Percentiles rank a stretch among this genome's conserved stretches.
Evolutionary conservation across 805 yeast species (phyloP).

Genomic region (Wickerhamiella kurtzmanii): DNA sequence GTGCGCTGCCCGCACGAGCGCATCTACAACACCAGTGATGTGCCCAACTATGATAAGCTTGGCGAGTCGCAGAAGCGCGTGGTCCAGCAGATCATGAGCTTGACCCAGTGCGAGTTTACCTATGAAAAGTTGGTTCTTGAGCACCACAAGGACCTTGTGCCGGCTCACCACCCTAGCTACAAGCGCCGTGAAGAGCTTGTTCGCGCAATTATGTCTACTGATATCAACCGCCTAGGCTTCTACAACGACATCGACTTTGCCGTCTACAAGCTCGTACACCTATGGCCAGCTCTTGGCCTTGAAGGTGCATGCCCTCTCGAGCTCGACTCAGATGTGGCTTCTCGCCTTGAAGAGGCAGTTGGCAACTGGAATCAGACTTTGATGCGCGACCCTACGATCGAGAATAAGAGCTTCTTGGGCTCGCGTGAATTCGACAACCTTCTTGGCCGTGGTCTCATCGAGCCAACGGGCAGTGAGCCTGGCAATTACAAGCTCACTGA

Average conservation of each 20-base stretch:
- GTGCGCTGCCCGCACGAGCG: slow-evolving; percentile 82
- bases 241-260: slow-evolving; percentile 19
- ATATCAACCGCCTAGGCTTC: slow-evolving; percentile 16
- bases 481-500: slow-evolving; percentile 35
- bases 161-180: slow-evolving; percentile 66
- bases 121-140: slow-evolving; percentile 73
- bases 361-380: slow-evolving; percentile 56
- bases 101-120: slow-evolving; percentile 80
- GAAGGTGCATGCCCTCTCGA: slow-evolving; percentile 40
- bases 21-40: slow-evolving; percentile 62
- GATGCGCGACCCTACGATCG: slow-evolving; percentile 66
- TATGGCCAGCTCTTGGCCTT: slow-evolving; percentile 14
- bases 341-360: slow-evolving; percentile 42
- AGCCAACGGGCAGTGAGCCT: slow-evolving; percentile 35
- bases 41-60: slow-evolving; percentile 54
- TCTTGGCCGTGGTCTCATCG: slow-evolving; percentile 53
- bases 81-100: slow-evolving; percentile 70
- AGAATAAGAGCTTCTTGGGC: slow-evolving; percentile 92
- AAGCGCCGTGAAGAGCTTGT: slow-evolving; percentile 35
- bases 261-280: slow-evolving; percentile 13
- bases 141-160: slow-evolving; percentile 51
- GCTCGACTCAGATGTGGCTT: slow-evolving; percentile 45
- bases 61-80: slow-evolving; percentile 64
- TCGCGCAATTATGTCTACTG: slow-evolving; percentile 20
- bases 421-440: slow-evolving; percentile 76